A percentile compares a stretch with the other conserved stretches of the same genome.
Conservation (phyloP, 2,329 filamentous ascomycete species). For the Xylaria sp. region DNA sequence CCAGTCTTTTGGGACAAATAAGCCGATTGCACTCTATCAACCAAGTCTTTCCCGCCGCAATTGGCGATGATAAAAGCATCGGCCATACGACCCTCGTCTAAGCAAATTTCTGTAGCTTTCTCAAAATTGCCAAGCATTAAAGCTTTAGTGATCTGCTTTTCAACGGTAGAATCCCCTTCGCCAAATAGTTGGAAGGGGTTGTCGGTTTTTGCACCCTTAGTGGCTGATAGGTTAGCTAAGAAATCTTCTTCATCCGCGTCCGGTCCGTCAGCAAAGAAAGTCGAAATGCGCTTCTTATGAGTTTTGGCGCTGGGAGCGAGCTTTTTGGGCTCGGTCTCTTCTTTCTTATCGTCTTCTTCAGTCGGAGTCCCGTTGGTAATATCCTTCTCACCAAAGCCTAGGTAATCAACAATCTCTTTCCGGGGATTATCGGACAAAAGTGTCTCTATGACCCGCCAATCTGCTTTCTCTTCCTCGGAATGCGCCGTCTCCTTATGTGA, state of each 20-base stretch:
- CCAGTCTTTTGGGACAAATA: conserved; percentile 87
- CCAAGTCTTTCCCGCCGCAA: conserved; percentile 90
- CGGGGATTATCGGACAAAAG: conserved; percentile 87
- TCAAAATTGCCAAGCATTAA: conserved; percentile 92
- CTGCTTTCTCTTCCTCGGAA: conserved; percentile 91
- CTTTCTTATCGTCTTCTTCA: conserved; percentile 49
- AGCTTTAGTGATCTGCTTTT: conserved; percentile 87
- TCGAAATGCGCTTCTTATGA: conserved; percentile 72
- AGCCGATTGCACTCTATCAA: conserved; percentile 91
- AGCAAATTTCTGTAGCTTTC: conserved; percentile 86
- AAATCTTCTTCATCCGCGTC: conserved; percentile 84
- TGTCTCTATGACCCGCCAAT: conserved; percentile 95
- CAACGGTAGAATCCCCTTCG: conserved; percentile 83
- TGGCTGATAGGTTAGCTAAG: conserved; percentile 83
- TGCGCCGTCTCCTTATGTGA: conserved; percentile 78
- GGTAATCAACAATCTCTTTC: conserved; percentile 84
- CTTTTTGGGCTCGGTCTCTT: conserved; percentile 59
- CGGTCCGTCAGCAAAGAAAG: conserved; percentile 80
- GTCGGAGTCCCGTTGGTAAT: conserved; percentile 61
- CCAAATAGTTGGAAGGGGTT: conserved; percentile 92
- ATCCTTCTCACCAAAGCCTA: conserved; percentile 81
- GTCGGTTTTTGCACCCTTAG: conserved; percentile 91
- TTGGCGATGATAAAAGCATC: conserved; percentile 99
- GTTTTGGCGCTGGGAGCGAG: conserved; percentile 54
- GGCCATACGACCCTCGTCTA: conserved; percentile 89